Evolutionary conservation across 1,284 basidiomycete species (phyloP).

Genomic region (Entoloma clypeatum): DNA sequence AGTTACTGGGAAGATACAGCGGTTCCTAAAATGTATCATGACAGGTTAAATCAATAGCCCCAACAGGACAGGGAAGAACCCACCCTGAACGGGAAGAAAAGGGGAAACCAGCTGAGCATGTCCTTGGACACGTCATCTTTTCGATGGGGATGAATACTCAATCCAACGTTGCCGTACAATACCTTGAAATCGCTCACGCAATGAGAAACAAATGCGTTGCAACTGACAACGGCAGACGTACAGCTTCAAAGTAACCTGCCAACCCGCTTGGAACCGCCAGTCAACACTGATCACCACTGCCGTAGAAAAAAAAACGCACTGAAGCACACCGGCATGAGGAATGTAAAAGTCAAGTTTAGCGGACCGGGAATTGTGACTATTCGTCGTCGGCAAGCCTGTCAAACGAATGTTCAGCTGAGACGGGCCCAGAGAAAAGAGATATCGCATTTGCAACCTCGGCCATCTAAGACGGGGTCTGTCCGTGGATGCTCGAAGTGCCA

Average conservation of each 20-base stretch:
- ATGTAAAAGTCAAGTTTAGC: constrained; percentile 87
- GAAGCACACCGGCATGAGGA: constrained; percentile 90
- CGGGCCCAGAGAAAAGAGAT: background rate
- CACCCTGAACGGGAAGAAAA: constrained; percentile 93
- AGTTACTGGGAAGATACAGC: constrained; percentile 87
- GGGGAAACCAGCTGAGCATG: constrained; percentile 99
- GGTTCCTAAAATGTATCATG: constrained; percentile 59
- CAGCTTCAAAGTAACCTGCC: constrained; percentile 97
- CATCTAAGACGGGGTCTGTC: constrained; percentile 71
- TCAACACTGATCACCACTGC: background rate
- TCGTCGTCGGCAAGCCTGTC: constrained; percentile 76
- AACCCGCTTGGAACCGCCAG: constrained; percentile 56
- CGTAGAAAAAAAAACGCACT: constrained; percentile 38
- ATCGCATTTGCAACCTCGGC: constrained; percentile 57
- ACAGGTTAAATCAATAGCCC: constrained; percentile 2
- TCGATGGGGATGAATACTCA: constrained; percentile 93
- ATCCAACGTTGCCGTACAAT: constrained; percentile 82
- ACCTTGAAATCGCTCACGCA: constrained; percentile 31
- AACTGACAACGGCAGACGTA: constrained; percentile 18
- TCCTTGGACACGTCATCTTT: constrained; percentile 83
- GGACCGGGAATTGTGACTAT: constrained; percentile 84
- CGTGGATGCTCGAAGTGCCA: constrained; percentile 98
- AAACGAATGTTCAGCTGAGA: background rate
- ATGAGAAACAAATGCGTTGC: constrained; percentile 2
- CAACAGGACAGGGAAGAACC: constrained; percentile 7